A percentile compares a stretch with the other conserved stretches of the same genome.
These are phyloP conservation scores for Auxenochlorella protothecoides DNA, from an alignment of 139 green algal species.

Conservation along the genomic window DNA sequence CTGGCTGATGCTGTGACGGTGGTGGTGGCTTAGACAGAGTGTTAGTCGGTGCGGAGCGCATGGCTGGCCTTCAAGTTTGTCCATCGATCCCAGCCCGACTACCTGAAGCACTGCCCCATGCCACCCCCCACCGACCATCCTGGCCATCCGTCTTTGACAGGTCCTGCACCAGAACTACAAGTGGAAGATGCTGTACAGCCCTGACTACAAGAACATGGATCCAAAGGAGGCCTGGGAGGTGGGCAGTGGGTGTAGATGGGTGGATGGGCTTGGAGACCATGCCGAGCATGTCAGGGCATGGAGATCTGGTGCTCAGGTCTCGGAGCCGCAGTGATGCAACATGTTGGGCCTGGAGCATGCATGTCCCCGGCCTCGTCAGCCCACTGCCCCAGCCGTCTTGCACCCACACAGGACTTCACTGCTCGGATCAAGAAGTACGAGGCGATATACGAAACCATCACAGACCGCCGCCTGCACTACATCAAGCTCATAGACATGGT, in stretches of 20 bases:
- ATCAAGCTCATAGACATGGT: constrained; percentile 97
- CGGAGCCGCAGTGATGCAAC: too few relatives aligned
- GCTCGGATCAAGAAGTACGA: constrained; percentile 78
- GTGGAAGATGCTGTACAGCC: constrained; percentile 79
- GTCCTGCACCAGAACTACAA: constrained; percentile 82
- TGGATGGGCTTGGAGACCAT: neutral
- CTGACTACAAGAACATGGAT: constrained; percentile 74
- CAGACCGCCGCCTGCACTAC: constrained; percentile 78
- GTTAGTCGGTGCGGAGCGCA: too few relatives aligned
- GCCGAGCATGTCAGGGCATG: too few relatives aligned
- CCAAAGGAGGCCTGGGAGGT: constrained; percentile 37
- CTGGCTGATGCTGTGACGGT: neutral
- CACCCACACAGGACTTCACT: constrained; percentile 56
- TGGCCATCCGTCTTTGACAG: constrained; percentile 1
- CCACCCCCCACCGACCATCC: too few relatives aligned
- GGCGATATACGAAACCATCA: constrained; percentile 86
- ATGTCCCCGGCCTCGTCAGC: too few relatives aligned
- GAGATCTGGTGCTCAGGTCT: too few relatives aligned
- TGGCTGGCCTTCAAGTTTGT: too few relatives aligned
- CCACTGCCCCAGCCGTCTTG: too few relatives aligned
- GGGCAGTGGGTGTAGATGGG: constrained; percentile 1
- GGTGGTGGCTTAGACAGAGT: neutral
- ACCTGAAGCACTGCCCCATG: too few relatives aligned
- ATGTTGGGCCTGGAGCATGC: too few relatives aligned
- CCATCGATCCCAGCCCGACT: too few relatives aligned